Percentiles rank a stretch among this genome's conserved stretches.
phyloP scores from a whole-genome alignment of 805 yeast species.

The Candida sithepensis region DNA sequence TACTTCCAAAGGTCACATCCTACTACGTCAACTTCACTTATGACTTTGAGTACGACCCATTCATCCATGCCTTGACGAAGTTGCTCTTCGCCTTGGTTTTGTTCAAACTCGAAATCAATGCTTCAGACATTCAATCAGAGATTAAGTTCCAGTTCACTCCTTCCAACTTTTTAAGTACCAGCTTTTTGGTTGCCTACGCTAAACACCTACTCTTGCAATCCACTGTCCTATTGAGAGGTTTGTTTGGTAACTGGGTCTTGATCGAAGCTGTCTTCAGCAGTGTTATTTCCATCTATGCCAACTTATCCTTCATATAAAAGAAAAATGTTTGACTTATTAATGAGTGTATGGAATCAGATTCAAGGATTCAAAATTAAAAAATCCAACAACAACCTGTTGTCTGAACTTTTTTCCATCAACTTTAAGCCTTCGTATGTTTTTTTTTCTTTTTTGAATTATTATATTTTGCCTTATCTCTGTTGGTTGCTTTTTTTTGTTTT shows the following conservation, averaged over 20 bases:
- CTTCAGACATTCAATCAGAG: slow-evolving; percentile 26
- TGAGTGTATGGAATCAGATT: not conserved
- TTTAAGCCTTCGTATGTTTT: too few species aligned
- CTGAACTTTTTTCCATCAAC: too few species aligned
- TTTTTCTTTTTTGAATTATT: too few species aligned
- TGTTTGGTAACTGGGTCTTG: slow-evolving; percentile 46
- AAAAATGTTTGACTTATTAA: not conserved
- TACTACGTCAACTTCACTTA: slow-evolving; percentile 53
- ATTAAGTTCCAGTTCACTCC: slow-evolving; percentile 29
- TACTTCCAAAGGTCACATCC: slow-evolving; percentile 40
- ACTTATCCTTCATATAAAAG: slow-evolving; percentile 27
- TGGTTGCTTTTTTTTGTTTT: not conserved
- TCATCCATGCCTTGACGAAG: slow-evolving; percentile 44
- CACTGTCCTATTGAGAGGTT: slow-evolving; percentile 36
- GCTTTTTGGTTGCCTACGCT: slow-evolving; percentile 8
- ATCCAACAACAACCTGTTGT: too few species aligned
- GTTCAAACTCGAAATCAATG: slow-evolving; percentile 26
- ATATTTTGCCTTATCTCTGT: too few species aligned
- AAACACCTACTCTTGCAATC: slow-evolving; percentile 28
- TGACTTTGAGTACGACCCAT: slow-evolving; percentile 52
- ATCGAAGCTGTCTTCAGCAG: slow-evolving; percentile 44
- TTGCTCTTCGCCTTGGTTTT: slow-evolving; percentile 37
- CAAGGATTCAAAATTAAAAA: not conserved
- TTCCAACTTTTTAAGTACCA: slow-evolving; percentile 23
- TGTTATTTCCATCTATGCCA: slow-evolving; percentile 47